These are phyloP conservation scores for Melanopsichium pennsylvanicum DNA, from an alignment of 1,284 basidiomycete species.

Conservation along the genomic window DNA sequence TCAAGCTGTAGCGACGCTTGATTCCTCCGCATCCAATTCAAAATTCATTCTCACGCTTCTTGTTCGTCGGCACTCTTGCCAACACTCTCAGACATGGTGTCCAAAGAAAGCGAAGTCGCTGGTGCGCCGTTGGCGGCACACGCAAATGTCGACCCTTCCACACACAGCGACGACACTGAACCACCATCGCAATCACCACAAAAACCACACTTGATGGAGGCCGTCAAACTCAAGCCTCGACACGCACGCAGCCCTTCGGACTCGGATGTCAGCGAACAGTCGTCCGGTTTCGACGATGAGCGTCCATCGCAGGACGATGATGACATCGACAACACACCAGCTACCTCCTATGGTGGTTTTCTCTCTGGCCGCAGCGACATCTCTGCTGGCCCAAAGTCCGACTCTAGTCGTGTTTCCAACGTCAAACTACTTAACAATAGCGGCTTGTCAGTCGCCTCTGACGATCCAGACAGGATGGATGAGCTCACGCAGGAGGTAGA, in stretches of 20 bases:
- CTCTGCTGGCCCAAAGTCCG: slow-evolving; percentile 18
- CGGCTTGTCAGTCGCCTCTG: slow-evolving; percentile 18
- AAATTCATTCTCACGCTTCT: neutral
- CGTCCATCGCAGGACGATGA: slow-evolving; percentile 37
- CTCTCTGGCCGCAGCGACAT: slow-evolving; percentile 19
- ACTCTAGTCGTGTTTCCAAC: slow-evolving; percentile 25
- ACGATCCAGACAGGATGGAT: slow-evolving; percentile 23
- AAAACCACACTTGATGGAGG: slow-evolving; percentile 15
- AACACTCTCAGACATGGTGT: slow-evolving; percentile 1
- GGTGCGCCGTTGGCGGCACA: neutral
- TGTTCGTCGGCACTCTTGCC: neutral
- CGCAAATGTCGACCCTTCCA: neutral
- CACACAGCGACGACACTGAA: neutral
- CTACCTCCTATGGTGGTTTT: slow-evolving; percentile 38
- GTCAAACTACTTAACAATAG: slow-evolving; percentile 14
- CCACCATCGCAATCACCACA: neutral
- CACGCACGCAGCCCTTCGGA: slow-evolving; percentile 18
- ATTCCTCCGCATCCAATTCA: slow-evolving; percentile 1
- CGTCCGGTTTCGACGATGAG: slow-evolving; percentile 33
- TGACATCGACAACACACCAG: slow-evolving; percentile 43
- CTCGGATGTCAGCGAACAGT: slow-evolving; percentile 28
- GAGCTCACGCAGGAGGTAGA: slow-evolving; percentile 31
- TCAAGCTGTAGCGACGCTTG: slow-evolving; percentile 26
- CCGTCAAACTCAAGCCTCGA: slow-evolving; percentile 25
- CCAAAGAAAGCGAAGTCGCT: neutral